Evolutionary conservation across 108 stramenopile species (phyloP), one percentile per base, ranked within the genome.

Genomic region (Asterionellopsis glacialis): DNA sequence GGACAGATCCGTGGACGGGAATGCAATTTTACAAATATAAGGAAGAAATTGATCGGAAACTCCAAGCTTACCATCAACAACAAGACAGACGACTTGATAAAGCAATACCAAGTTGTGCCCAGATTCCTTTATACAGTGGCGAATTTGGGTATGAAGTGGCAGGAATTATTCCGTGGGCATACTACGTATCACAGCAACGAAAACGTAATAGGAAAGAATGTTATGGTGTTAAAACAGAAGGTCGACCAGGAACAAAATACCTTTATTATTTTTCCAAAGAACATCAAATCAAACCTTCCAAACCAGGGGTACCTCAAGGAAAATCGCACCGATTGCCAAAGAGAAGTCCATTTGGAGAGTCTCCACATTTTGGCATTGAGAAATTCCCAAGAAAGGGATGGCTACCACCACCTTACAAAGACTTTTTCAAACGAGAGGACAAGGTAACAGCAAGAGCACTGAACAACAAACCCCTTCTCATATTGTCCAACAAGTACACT

Each of bases 61-160:
- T 33, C 7, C 33, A 33, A 33, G 7, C 7, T 7, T 33, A 33
- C 7, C 33, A 33, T 33, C 33, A 33, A 33, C 5, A 33, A 33
- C 33, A 33, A 33, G 33, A 33, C 2, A 2, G 7, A 5, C 33
- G 33, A 5, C 5, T 33, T 33, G 33, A 33, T 33, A 33, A 33
- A 7, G 7, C 7, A 5, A 5, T 33, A 7, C 33, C 33, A 33
- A 33, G 5, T 33, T 33, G 33, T 7, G 2, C 2, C 33, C 2
- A 33, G 5, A 33, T 48, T 9, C 47, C 47, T 48, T 48, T 48
- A 9, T 48, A 48, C 47, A 48, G 19, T 19, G 47, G 47, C 9
- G 47, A 48, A 21, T 48, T 48, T 48, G 47, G 47, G 5, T 48
- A 48, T 21, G 47, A 48, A 9, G 1, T 48, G 47, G 47, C 47